These are phyloP conservation scores for Artemisia tridentata DNA, from an alignment of 129 eudicot genomes.

Conservation along the genomic window DNA sequence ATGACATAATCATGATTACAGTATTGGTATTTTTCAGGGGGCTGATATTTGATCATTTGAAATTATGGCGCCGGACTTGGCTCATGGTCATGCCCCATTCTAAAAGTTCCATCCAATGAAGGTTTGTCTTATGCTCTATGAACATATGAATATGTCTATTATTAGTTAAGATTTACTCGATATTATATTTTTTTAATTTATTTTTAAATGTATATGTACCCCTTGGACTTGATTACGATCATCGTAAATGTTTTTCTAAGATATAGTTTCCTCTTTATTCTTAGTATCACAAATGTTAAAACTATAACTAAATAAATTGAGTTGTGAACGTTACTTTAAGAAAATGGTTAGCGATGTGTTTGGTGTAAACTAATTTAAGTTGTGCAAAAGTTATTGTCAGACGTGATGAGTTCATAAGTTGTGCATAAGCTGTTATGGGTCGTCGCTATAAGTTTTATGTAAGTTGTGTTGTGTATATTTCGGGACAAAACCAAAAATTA, in stretches of 20 bases:
- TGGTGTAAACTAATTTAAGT: too few species aligned
- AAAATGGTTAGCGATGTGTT: too few species aligned
- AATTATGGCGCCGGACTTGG: slow-evolving; percentile 89
- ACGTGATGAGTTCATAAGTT: too few species aligned
- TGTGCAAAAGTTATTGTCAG: too few species aligned
- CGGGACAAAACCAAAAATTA: too few species aligned
- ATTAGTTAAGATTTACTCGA: neutral
- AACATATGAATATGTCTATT: neutral
- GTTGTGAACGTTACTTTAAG: too few species aligned
- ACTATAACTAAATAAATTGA: too few species aligned
- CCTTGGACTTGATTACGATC: slow-evolving; percentile 95
- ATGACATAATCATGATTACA: neutral
- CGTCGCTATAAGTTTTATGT: too few species aligned
- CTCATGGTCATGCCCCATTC: slow-evolving; percentile 98
- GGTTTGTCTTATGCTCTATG: slow-evolving; percentile 35
- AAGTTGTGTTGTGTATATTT: too few species aligned
- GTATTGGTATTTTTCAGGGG: slow-evolving; percentile 34
- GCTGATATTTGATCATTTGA: slow-evolving; percentile 94
- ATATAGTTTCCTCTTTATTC: slow-evolving; percentile 31
- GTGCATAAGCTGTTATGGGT: too few species aligned
- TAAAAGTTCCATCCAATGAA: slow-evolving; percentile 97
- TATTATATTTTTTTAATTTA: neutral
- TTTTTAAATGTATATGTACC: slow-evolving; percentile 55
- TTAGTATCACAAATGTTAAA: too few species aligned
- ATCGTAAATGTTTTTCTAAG: slow-evolving; percentile 92